phyloP scores from a whole-genome alignment of 768 basidiomycete genomes.

The Hortiboletus flavorubellus region DNA sequence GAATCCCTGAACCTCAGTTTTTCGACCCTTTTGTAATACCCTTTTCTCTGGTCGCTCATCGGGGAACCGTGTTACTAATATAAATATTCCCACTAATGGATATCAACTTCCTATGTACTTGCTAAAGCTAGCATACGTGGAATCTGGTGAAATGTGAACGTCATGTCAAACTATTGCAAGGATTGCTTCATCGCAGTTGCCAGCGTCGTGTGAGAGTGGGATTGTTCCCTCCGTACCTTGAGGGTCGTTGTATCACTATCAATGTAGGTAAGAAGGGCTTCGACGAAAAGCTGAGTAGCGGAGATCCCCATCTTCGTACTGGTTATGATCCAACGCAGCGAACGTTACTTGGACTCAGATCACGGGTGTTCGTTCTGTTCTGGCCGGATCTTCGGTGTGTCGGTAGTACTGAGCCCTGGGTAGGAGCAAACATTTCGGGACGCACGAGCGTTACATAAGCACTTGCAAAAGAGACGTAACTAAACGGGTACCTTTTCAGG shows the following conservation, averaged over 20 bases:
- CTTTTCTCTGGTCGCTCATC: not conserved
- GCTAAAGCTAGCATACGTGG: not conserved
- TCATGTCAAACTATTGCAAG: not conserved
- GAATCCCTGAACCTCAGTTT: not conserved
- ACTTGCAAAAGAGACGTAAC: constrained; percentile 51
- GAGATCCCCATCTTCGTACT: constrained; percentile 39
- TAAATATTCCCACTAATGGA: not conserved
- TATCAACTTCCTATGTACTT: not conserved
- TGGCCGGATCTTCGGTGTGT: constrained; percentile 44
- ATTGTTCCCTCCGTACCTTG: not conserved
- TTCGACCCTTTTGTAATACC: not conserved
- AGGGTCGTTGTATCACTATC: not conserved
- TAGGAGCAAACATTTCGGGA: constrained; percentile 65
- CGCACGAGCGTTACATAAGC: constrained; percentile 62
- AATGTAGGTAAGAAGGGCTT: not conserved
- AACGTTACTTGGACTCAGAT: constrained; percentile 52
- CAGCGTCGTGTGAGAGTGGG: too few relatives aligned
- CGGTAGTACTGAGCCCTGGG: constrained; percentile 46
- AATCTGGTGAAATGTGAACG: not conserved
- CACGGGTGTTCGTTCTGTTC: constrained; percentile 49
- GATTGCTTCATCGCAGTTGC: not conserved
- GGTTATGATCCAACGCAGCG: constrained; percentile 48
- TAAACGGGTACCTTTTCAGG: constrained; percentile 65
- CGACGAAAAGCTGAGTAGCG: not conserved
- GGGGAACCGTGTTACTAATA: not conserved